These are phyloP conservation scores for Oryza glaberrima DNA, from an alignment of 176 grass and related monocot genomes.

Conservation along the genomic window DNA sequence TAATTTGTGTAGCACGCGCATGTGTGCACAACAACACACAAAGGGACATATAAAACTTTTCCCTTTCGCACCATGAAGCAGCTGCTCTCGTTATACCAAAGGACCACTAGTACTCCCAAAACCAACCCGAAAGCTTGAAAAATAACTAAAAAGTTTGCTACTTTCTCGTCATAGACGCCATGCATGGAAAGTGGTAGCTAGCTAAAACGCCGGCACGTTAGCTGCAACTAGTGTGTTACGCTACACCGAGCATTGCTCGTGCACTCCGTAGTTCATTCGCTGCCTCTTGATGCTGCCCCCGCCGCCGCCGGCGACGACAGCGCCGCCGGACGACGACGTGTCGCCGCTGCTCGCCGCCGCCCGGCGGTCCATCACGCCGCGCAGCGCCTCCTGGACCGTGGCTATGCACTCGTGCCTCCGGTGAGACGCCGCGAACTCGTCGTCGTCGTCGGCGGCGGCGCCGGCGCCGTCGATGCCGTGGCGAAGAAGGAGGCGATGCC, in stretches of 20 bases:
- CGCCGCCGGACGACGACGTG: slow-evolving; percentile 58
- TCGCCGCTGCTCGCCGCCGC: slow-evolving; percentile 57
- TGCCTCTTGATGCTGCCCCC: slow-evolving; percentile 79
- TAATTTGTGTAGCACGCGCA: not conserved
- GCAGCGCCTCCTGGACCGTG: slow-evolving; percentile 83
- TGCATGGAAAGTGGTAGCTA: slow-evolving; percentile 24
- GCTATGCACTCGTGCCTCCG: slow-evolving; percentile 71
- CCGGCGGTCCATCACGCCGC: slow-evolving; percentile 71
- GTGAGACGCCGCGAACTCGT: slow-evolving; percentile 27
- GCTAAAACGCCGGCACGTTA: slow-evolving; percentile 15
- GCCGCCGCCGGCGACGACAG: slow-evolving; percentile 30
- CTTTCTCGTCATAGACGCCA: not conserved
- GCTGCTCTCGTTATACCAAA: slow-evolving; percentile 50
- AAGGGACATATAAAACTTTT: slow-evolving; percentile 73
- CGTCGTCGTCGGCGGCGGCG: not conserved
- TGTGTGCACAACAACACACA: slow-evolving; percentile 23
- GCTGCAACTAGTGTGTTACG: no score
- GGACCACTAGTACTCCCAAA: not conserved
- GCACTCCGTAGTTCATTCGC: slow-evolving; percentile 75
- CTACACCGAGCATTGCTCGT: slow-evolving; percentile 21
- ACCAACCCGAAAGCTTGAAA: slow-evolving; percentile 5
- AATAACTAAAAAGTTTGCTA: slow-evolving; percentile 1
- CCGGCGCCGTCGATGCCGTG: not conserved
- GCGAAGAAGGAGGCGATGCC: no score
- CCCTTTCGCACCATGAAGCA: slow-evolving; percentile 40